Evolutionary conservation across 306 rosid genomes (phyloP).

Genomic region (Quercus wislizeni): DNA sequence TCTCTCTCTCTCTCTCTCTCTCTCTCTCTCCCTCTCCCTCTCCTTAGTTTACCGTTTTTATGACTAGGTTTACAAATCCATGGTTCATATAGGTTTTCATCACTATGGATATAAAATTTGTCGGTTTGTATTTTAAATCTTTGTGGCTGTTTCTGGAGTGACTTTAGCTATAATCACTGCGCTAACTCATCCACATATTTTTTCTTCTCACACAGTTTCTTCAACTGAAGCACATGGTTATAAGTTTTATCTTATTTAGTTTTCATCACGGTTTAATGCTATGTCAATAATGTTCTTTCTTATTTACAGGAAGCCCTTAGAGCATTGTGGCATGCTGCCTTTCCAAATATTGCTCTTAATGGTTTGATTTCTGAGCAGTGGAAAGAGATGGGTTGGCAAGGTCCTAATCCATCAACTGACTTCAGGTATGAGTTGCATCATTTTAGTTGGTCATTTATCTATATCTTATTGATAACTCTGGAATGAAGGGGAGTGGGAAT

Average conservation of each 20-base stretch:
- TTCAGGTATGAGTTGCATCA: conserved; percentile 51
- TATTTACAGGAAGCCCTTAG: conserved; percentile 68
- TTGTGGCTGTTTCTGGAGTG: background rate
- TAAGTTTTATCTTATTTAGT: background rate
- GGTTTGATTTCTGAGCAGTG: conserved; percentile 89
- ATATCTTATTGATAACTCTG: background rate
- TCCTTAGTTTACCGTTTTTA: background rate
- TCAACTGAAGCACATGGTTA: background rate
- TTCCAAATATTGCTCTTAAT: conserved; percentile 62
- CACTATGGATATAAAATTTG: background rate
- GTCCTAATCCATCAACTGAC: conserved; percentile 95
- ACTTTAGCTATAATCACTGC: background rate
- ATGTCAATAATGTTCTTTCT: conserved; percentile 10
- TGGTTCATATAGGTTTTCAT: background rate
- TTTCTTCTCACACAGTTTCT: background rate
- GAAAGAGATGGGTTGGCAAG: conserved; percentile 99
- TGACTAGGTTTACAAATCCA: background rate
- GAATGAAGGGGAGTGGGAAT: too few species aligned
- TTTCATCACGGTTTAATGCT: background rate
- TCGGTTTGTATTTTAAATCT: background rate
- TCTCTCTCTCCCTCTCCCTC: background rate
- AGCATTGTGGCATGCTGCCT: conserved; percentile 77
- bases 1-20: background rate
- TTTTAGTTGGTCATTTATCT: background rate
- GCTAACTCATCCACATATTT: background rate